These are phyloP conservation scores for Lentinula aciculospora DNA, from an alignment of 768 basidiomycete genomes.

Conservation along the genomic window DNA sequence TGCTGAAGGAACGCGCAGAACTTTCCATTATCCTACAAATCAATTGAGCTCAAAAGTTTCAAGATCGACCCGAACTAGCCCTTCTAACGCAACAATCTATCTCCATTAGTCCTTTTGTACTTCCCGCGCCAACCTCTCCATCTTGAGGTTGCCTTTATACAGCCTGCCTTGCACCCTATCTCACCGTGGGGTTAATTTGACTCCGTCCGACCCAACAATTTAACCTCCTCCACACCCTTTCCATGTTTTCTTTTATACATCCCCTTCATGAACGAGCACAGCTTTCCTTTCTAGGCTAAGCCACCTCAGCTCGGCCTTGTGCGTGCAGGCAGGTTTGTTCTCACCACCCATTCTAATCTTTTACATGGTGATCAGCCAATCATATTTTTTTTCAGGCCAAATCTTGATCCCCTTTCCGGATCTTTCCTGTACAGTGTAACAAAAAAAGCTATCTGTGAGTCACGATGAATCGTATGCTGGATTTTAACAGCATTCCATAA, in stretches of 20 bases:
- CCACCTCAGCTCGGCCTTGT: conserved; percentile 4
- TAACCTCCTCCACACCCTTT: neutral
- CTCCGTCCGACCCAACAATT: neutral
- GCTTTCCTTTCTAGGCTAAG: neutral
- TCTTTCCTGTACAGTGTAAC: neutral
- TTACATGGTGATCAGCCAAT: neutral
- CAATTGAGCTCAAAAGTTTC: conserved; percentile 1
- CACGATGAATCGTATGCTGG: neutral
- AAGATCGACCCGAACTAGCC: conserved; percentile 5
- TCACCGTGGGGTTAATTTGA: neutral
- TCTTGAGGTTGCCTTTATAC: neutral
- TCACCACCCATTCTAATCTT: conserved; percentile 1
- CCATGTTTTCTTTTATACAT: neutral
- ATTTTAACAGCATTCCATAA: neutral
- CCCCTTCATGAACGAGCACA: neutral
- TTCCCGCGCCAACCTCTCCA: neutral
- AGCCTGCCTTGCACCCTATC: neutral
- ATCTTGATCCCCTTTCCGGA: conserved; percentile 1
- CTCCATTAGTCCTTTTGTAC: neutral
- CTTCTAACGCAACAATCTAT: conserved; percentile 2
- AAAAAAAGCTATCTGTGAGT: neutral
- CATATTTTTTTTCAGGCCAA: conserved; percentile 1
- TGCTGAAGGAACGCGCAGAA: conserved; percentile 31
- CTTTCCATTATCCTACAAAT: conserved; percentile 19
- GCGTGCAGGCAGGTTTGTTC: neutral